Evolutionary conservation across 495 filamentous ascomycete species (phyloP).

Genomic region (Trichoderma gamsii): DNA sequence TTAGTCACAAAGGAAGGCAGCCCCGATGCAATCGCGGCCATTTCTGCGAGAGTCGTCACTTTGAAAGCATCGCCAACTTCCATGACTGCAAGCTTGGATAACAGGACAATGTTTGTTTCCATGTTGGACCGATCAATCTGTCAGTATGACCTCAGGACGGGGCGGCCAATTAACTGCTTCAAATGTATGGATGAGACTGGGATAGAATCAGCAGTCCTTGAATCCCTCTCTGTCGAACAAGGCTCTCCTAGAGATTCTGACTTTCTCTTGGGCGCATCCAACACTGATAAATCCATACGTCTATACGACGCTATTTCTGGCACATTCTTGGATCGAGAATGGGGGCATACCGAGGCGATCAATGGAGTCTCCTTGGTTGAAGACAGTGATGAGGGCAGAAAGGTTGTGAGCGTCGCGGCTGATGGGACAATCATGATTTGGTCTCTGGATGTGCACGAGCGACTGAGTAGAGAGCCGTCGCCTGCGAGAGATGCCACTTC

Average conservation of each 20-base stretch:
- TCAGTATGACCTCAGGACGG: constrained; percentile 66
- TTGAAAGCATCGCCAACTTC: constrained; percentile 81
- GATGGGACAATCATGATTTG: constrained; percentile 87
- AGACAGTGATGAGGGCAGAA: constrained; percentile 43
- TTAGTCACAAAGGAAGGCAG: constrained; percentile 67
- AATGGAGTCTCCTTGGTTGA: constrained; percentile 75
- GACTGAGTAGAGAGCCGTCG: constrained; percentile 38
- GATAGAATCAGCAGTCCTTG: constrained; percentile 74
- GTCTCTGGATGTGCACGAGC: constrained; percentile 50
- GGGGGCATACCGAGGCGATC: constrained; percentile 89
- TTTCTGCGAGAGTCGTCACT: constrained; percentile 67
- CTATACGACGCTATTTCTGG: constrained; percentile 77
- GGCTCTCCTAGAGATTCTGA: constrained; percentile 31
- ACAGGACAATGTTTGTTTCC: constrained; percentile 62
- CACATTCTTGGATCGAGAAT: constrained; percentile 73
- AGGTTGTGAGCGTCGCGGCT: constrained; percentile 67
- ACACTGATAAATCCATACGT: constrained; percentile 89
- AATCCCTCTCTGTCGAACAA: constrained; percentile 59
- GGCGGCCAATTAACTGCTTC: constrained; percentile 66
- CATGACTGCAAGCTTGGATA: constrained; percentile 61
- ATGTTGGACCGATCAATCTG: constrained; percentile 76
- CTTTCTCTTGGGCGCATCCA: constrained; percentile 75
- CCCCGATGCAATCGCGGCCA: constrained; percentile 63
- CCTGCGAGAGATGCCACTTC: constrained; percentile 52
- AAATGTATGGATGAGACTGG: constrained; percentile 72